phyloP scores from a whole-genome alignment of 768 basidiomycete species.

The Lentinula edodes region DNA sequence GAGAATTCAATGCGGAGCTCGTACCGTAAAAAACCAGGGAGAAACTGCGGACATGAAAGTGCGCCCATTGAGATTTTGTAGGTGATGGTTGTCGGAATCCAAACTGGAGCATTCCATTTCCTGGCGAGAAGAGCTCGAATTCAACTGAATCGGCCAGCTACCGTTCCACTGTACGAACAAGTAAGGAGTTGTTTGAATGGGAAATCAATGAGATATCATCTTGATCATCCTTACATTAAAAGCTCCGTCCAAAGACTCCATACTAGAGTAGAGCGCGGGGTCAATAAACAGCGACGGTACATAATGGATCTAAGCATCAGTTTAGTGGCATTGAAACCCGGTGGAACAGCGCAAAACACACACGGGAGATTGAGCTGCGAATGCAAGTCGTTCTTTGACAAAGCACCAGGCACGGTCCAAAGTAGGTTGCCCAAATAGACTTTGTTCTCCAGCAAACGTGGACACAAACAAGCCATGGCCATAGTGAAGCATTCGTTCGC shows the following conservation, averaged over 20 bases:
- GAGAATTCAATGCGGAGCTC: background rate
- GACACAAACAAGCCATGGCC: slow-evolving; percentile 34
- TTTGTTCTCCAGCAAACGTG: slow-evolving; percentile 42
- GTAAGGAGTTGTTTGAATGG: background rate
- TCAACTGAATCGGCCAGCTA: slow-evolving; percentile 29
- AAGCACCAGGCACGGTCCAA: slow-evolving; percentile 31
- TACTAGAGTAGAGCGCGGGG: slow-evolving; percentile 29
- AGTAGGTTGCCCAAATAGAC: slow-evolving; percentile 35
- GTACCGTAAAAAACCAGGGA: slow-evolving; percentile 50
- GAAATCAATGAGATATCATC: background rate
- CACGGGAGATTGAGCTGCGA: slow-evolving; percentile 8
- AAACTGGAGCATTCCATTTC: slow-evolving; percentile 16
- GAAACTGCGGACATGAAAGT: slow-evolving; percentile 32
- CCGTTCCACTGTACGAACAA: slow-evolving; percentile 32
- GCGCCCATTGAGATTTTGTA: slow-evolving; percentile 10
- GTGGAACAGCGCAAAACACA: slow-evolving; percentile 13
- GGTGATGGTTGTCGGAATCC: slow-evolving; percentile 17
- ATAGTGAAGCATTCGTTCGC: slow-evolving; percentile 34
- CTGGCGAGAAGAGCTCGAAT: slow-evolving; percentile 11
- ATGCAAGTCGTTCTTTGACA: slow-evolving; percentile 10
- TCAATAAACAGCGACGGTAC: slow-evolving; percentile 49
- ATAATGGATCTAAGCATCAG: slow-evolving; percentile 32
- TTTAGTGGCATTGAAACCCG: background rate
- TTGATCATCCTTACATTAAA: slow-evolving; percentile 26
- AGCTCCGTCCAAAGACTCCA: slow-evolving; percentile 39